These are phyloP conservation scores for Syzygium aromaticum DNA, from an alignment of 345 rosid genomes.

Conservation along the genomic window DNA sequence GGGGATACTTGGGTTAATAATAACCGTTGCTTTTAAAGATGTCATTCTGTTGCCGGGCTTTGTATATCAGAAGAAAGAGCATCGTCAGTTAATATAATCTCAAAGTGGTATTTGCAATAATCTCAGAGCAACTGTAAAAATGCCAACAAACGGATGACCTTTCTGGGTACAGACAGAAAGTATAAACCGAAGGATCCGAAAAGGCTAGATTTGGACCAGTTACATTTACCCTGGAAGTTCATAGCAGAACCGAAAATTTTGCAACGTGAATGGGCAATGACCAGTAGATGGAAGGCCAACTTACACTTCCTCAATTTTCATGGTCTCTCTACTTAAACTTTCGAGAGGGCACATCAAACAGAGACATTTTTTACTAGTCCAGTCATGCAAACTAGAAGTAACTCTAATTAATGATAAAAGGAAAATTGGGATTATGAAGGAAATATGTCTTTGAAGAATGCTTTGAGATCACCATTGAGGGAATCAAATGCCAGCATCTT, in stretches of 20 bases:
- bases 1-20: background rate
- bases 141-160: background rate
- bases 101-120: background rate
- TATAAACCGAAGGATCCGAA: background rate
- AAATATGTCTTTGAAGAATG: slow-evolving; percentile 52
- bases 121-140: background rate
- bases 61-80: background rate
- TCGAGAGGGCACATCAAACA: background rate
- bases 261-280: background rate
- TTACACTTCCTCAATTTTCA: background rate
- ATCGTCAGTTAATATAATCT: background rate
- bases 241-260: background rate
- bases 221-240: background rate
- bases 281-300: background rate
- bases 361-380: background rate
- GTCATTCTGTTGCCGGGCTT: background rate
- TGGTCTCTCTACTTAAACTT: background rate
- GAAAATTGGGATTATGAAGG: slow-evolving; percentile 8
- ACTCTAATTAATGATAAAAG: background rate
- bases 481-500: slow-evolving; percentile 59
- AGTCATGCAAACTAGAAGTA: background rate
- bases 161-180: background rate
- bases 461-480: slow-evolving; percentile 41
- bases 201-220: background rate
- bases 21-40: background rate